phyloP scores from a whole-genome alignment of 2,329 filamentous ascomycete genomes.

The Septoria petroselini region DNA sequence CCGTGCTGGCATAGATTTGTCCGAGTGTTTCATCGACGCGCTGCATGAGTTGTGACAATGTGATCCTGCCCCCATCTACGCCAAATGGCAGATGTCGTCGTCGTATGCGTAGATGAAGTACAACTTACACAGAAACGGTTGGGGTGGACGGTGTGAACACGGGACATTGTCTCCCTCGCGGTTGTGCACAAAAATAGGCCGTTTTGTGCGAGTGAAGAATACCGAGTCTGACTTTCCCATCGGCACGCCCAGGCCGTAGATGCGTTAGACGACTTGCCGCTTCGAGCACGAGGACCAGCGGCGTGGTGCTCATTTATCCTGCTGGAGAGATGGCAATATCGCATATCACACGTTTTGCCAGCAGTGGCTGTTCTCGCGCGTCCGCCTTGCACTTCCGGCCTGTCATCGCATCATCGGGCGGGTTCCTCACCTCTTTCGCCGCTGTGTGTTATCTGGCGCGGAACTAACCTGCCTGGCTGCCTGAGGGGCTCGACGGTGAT shows the following conservation, averaged over 20 bases:
- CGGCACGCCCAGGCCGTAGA: conserved; percentile 12
- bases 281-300: conserved; percentile 1
- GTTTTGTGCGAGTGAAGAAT: conserved; percentile 7
- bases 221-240: not conserved
- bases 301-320: conserved; percentile 1
- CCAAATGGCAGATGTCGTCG: conserved; percentile 2
- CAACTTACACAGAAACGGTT: conserved; percentile 1
- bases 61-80: conserved; percentile 6
- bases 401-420: conserved; percentile 9
- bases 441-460: conserved; percentile 2
- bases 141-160: conserved; percentile 1
- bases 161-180: not conserved
- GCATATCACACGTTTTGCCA: conserved; percentile 16
- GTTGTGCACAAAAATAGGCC: conserved; percentile 10
- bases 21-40: conserved; percentile 18
- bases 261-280: conserved; percentile 10
- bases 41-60: conserved; percentile 22
- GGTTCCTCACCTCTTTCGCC: not conserved
- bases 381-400: conserved; percentile 18
- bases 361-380: conserved; percentile 22
- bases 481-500: too few species aligned
- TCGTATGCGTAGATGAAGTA: not conserved
- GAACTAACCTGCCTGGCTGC: not conserved
- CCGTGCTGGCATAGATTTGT: conserved; percentile 16
- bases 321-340: not conserved